Conservation (phyloP, 2,329 filamentous ascomycete genomes). For the Fusarium liriodendri region DNA sequence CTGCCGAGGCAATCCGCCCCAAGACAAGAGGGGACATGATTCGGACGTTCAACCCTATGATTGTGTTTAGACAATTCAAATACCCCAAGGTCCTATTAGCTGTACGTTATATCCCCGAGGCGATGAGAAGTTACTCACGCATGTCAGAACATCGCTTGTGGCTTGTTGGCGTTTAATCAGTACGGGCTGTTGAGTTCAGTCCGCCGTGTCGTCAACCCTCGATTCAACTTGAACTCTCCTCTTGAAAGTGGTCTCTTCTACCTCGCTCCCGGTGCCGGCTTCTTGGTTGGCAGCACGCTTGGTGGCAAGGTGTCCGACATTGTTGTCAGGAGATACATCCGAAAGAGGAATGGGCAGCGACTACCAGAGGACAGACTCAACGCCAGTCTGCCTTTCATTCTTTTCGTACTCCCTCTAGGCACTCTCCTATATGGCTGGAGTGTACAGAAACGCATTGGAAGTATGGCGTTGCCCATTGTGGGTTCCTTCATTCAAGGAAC, state of each 20-base stretch:
- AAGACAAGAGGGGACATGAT: conserved; percentile 28
- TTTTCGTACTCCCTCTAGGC: conserved; percentile 46
- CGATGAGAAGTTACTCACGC: not conserved
- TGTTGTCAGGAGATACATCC: conserved; percentile 53
- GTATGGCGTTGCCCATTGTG: conserved; percentile 49
- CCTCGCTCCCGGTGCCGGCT: conserved; percentile 74
- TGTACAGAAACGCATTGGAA: conserved; percentile 46
- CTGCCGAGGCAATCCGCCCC: conserved; percentile 12
- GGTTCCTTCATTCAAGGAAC: conserved; percentile 47
- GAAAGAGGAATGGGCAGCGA: conserved; percentile 48
- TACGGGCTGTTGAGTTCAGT: conserved; percentile 72
- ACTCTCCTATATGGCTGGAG: conserved; percentile 52
- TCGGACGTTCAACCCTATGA: conserved; percentile 39
- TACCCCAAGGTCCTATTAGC: conserved; percentile 40
- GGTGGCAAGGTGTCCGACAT: conserved; percentile 64
- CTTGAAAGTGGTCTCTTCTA: conserved; percentile 76
- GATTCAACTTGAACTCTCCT: conserved; percentile 72
- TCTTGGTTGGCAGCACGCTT: conserved; percentile 72
- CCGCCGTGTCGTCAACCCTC: conserved; percentile 74
- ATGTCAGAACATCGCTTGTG: conserved; percentile 40
- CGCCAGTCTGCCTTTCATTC: conserved; percentile 45
- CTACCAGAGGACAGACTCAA: conserved; percentile 48
- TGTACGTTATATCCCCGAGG: not conserved
- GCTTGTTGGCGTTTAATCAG: conserved; percentile 42
- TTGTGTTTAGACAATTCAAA: conserved; percentile 40